Evolutionary conservation across 1,284 basidiomycete genomes (phyloP).

Genomic region (Erythrobasidium hasegawianum): DNA sequence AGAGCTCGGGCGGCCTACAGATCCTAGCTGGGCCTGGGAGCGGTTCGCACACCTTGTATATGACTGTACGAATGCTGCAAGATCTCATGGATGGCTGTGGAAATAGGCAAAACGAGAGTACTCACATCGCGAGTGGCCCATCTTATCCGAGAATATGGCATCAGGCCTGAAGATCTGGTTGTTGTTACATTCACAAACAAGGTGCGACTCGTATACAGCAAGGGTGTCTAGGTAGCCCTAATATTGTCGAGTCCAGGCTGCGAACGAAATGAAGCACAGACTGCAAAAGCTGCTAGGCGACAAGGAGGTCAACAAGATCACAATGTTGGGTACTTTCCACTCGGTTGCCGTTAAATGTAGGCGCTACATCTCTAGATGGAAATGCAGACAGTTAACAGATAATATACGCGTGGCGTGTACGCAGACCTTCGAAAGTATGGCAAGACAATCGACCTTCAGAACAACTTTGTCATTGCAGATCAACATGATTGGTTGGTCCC

Average conservation of each 20-base stretch:
- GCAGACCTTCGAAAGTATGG: conserved; percentile 65
- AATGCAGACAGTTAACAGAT: not conserved
- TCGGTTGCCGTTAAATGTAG: conserved; percentile 32
- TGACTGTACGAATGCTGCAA: not conserved
- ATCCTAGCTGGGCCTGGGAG: conserved; percentile 81
- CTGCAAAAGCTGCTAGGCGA: conserved; percentile 68
- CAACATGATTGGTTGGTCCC: conserved; percentile 69
- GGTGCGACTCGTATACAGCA: conserved; percentile 48
- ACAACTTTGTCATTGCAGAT: conserved; percentile 79
- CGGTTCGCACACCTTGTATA: conserved; percentile 54
- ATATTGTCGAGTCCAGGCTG: conserved; percentile 64
- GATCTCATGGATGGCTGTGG: not conserved
- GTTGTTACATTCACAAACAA: conserved; percentile 51
- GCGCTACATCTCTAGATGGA: not conserved
- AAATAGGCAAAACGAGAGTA: conserved; percentile 57
- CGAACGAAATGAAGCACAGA: conserved; percentile 78
- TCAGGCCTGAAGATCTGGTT: conserved; percentile 42
- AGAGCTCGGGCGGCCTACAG: conserved; percentile 64
- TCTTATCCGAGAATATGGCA: conserved; percentile 55
- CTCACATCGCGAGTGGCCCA: conserved; percentile 74
- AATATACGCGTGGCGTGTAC: not conserved
- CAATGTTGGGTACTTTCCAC: conserved; percentile 54
- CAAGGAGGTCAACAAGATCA: conserved; percentile 59
- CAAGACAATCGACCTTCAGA: conserved; percentile 59
- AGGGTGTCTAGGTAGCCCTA: conserved; percentile 58